Evolutionary conservation across 2,329 filamentous ascomycete species (phyloP).

Genomic region (Hypoxylon sp.): DNA sequence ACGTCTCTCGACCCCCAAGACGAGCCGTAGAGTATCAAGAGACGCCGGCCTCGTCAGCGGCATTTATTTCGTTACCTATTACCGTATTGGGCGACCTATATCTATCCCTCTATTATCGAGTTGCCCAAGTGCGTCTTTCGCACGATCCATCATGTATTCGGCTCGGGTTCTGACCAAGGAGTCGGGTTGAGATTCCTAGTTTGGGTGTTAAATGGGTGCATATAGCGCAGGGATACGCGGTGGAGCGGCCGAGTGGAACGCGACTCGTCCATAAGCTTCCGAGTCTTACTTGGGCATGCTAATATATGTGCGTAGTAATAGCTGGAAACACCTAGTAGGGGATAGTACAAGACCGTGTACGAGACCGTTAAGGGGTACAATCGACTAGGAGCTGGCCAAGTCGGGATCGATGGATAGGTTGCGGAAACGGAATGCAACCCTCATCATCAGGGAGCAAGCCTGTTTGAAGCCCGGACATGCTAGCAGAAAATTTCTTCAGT

Average conservation of each 20-base stretch:
- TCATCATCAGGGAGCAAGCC: slow-evolving; percentile 11
- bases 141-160: not conserved
- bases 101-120: no score
- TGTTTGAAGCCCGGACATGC: not conserved
- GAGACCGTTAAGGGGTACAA: not conserved
- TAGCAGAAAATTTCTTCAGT: slow-evolving; percentile 30
- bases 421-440: slow-evolving; percentile 16
- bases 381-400: not conserved
- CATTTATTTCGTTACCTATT: not conserved
- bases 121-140: not conserved
- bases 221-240: slow-evolving; percentile 36
- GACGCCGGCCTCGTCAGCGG: slow-evolving; percentile 19
- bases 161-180: not conserved
- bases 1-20: slow-evolving; percentile 8
- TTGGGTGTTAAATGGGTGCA: slow-evolving; percentile 41
- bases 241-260: slow-evolving; percentile 11
- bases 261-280: slow-evolving; percentile 12
- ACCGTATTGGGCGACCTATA: slow-evolving; percentile 3
- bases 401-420: not conserved
- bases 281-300: not conserved
- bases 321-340: no score
- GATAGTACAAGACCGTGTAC: no score
- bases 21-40: slow-evolving; percentile 18
- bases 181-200: slow-evolving; percentile 40
- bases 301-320: not conserved